These are phyloP conservation scores for Cordyceps javanica DNA, from an alignment of 2,329 filamentous ascomycete species.

Conservation along the genomic window DNA sequence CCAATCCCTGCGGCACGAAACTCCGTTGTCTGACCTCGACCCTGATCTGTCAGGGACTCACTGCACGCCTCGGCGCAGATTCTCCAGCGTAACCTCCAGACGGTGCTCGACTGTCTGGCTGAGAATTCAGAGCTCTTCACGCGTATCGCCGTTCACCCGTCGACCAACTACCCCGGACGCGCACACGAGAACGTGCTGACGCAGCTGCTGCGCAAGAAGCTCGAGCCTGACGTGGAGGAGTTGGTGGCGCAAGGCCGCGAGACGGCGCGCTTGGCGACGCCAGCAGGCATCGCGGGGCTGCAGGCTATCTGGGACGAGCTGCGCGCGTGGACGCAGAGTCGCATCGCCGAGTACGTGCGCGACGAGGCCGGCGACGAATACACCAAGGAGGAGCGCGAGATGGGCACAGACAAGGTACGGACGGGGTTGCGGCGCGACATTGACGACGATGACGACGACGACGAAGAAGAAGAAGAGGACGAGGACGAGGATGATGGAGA, in stretches of 20 bases:
- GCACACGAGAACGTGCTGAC: slow-evolving; percentile 60
- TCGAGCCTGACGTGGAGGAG: slow-evolving; percentile 70
- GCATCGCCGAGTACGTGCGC: slow-evolving; percentile 36
- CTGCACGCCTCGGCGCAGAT: slow-evolving; percentile 67
- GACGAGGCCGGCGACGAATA: slow-evolving; percentile 54
- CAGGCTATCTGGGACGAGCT: slow-evolving; percentile 52
- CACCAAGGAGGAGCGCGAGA: slow-evolving; percentile 62
- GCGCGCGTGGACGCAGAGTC: slow-evolving; percentile 33
- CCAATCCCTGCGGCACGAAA: too few species aligned
- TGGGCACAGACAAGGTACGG: slow-evolving; percentile 61
- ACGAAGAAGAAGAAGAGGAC: slow-evolving; percentile 54
- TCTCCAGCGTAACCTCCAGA: slow-evolving; percentile 62
- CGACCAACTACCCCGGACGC: slow-evolving; percentile 66
- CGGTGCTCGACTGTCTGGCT: slow-evolving; percentile 58
- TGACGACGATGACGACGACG: slow-evolving; percentile 46
- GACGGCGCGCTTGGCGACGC: slow-evolving; percentile 33
- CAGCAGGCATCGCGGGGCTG: slow-evolving; percentile 39
- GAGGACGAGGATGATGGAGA: slow-evolving; percentile 49
- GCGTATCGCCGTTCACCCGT: slow-evolving; percentile 67
- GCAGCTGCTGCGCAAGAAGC: slow-evolving; percentile 73
- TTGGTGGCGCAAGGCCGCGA: slow-evolving; percentile 60
- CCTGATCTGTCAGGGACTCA: slow-evolving; percentile 59
- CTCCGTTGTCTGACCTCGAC: neutral
- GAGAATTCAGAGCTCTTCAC: slow-evolving; percentile 62
- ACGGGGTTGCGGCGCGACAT: slow-evolving; percentile 60